Conservation (phyloP, 2,329 filamentous ascomycete species). For the Amylocarpus encephaloides region DNA sequence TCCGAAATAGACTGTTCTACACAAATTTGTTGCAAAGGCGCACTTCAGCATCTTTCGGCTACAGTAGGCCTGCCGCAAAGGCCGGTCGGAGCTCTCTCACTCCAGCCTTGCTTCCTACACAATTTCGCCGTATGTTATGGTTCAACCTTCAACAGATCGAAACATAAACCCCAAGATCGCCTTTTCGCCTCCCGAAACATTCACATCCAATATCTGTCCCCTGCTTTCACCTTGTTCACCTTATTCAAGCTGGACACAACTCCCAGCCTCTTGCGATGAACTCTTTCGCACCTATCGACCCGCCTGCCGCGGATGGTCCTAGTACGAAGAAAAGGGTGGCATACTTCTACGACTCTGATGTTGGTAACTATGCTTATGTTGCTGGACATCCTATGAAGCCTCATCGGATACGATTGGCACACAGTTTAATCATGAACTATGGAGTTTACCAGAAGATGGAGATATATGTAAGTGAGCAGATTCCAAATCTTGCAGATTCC, state of each 20-base stretch:
- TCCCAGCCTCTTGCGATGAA: conserved; percentile 20
- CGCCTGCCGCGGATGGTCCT: conserved; percentile 42
- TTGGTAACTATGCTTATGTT: conserved; percentile 96
- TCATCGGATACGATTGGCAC: conserved; percentile 88
- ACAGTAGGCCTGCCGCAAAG: not conserved
- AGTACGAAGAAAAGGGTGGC: conserved; percentile 74
- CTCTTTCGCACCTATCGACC: conserved; percentile 47
- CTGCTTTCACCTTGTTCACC: not conserved
- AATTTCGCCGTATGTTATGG: no score
- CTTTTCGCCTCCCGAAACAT: not conserved
- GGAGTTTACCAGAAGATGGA: conserved; percentile 96
- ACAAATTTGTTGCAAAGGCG: no score
- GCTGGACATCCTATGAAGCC: conserved; percentile 98
- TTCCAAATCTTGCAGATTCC: not conserved
- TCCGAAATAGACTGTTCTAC: no score
- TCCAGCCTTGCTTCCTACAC: not conserved
- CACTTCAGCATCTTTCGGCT: no score
- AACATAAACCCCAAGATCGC: no score
- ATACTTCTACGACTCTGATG: conserved; percentile 98
- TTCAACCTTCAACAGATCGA: not conserved
- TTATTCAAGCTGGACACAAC: conserved; percentile 5
- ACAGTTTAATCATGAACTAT: conserved; percentile 94
- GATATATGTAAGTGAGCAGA: conserved; percentile 65
- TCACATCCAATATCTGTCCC: not conserved
- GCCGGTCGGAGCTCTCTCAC: not conserved